A percentile compares a stretch with the other conserved stretches of the same genome.
Conservation (phyloP, 73 alveolate species). For the Effrenium voratum region DNA sequence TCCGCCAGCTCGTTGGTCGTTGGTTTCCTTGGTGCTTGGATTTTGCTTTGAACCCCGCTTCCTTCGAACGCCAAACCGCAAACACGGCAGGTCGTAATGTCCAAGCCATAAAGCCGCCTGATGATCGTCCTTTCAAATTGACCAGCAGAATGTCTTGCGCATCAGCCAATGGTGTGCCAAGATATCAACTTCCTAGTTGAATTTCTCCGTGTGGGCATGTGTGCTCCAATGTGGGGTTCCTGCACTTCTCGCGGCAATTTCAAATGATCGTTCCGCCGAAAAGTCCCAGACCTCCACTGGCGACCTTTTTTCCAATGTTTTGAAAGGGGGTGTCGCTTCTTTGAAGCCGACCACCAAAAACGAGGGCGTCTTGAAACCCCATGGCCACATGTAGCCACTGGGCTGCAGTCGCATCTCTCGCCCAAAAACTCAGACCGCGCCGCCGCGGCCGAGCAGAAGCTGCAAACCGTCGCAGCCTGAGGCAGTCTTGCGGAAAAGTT, state of each 20-base stretch:
- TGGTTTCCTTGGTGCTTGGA: too few relatives aligned
- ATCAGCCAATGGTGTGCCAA: too few relatives aligned
- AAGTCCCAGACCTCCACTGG: not conserved
- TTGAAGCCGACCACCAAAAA: not conserved
- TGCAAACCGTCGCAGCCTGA: not conserved
- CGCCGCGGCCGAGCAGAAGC: constrained; percentile 65
- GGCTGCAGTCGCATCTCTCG: not conserved
- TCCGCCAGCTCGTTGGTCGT: too few relatives aligned
- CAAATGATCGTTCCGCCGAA: not conserved
- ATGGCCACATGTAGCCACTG: not conserved
- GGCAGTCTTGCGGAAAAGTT: not conserved
- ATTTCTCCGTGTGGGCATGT: too few relatives aligned
- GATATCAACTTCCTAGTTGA: too few relatives aligned
- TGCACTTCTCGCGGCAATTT: not conserved
- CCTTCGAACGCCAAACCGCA: too few relatives aligned
- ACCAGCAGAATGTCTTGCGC: too few relatives aligned
- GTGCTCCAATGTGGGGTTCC: too few relatives aligned
- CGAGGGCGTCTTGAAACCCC: not conserved
- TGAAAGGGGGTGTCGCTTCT: not conserved
- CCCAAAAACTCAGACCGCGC: constrained; percentile 40
- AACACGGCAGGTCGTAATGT: too few relatives aligned
- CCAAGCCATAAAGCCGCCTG: too few relatives aligned
- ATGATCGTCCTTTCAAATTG: too few relatives aligned
- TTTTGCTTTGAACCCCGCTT: too few relatives aligned
- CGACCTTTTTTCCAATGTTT: not conserved